A percentile compares a stretch with the other conserved stretches of the same genome.
Evolutionary conservation across 768 basidiomycete genomes (phyloP).

Genomic region (Serendipita sp.): DNA sequence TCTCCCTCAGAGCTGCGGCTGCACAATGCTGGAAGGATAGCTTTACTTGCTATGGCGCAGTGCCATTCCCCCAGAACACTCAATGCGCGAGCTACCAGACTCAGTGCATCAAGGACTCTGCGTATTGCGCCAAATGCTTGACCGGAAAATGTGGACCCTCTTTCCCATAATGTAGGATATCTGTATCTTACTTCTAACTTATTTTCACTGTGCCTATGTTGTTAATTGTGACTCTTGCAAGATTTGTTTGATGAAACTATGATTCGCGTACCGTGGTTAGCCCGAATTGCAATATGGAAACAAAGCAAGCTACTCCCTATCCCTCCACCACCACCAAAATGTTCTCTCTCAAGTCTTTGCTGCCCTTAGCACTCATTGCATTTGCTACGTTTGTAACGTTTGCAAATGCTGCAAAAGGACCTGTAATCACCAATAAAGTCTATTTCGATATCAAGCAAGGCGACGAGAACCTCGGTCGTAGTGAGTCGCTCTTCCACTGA

Average conservation of each 20-base stretch:
- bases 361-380: slow-evolving; percentile 46
- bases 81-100: background rate
- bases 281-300: too few species aligned
- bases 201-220: too few species aligned
- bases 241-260: too few species aligned
- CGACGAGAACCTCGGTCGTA: slow-evolving; percentile 65
- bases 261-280: too few species aligned
- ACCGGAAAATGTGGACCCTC: background rate
- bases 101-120: background rate
- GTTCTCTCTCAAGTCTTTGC: slow-evolving; percentile 14
- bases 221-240: too few species aligned
- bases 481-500: slow-evolving; percentile 27
- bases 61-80: background rate
- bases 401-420: slow-evolving; percentile 70
- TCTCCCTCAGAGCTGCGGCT: background rate
- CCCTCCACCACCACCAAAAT: background rate
- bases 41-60: background rate
- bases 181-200: background rate
- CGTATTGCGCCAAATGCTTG: background rate
- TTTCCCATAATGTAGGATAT: background rate
- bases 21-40: slow-evolving; percentile 1
- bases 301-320: too few species aligned
- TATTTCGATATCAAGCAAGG: slow-evolving; percentile 94
- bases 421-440: slow-evolving; percentile 81
- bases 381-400: slow-evolving; percentile 52